These are phyloP conservation scores for Trichosporon ovoides DNA, from an alignment of 1,284 basidiomycete genomes.

Conservation along the genomic window DNA sequence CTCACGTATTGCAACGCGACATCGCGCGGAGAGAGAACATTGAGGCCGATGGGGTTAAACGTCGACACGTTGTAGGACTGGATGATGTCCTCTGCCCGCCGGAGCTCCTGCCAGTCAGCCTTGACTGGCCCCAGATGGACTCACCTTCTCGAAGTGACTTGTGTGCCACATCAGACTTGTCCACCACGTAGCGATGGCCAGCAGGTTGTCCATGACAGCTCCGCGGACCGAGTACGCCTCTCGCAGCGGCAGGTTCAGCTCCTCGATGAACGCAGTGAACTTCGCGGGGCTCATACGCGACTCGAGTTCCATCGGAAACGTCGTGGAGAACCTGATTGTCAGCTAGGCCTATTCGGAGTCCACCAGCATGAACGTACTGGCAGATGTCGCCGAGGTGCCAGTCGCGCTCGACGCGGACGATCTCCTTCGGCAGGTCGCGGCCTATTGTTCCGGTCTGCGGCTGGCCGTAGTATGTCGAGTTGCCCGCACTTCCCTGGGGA, in stretches of 20 bases:
- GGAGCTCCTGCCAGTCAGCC: slow-evolving; percentile 42
- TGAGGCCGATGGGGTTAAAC: slow-evolving; percentile 51
- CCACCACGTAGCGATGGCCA: slow-evolving; percentile 50
- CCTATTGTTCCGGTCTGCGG: slow-evolving; percentile 37
- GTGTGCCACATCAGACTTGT: slow-evolving; percentile 45
- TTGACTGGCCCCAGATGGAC: too few relatives aligned
- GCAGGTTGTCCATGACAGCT: slow-evolving; percentile 48
- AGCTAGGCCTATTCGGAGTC: background rate
- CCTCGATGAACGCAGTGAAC: slow-evolving; percentile 44
- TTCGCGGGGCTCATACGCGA: slow-evolving; percentile 41
- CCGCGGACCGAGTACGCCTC: slow-evolving; percentile 47
- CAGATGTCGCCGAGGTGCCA: slow-evolving; percentile 48
- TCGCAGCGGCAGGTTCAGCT: slow-evolving; percentile 46
- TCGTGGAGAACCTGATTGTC: slow-evolving; percentile 44
- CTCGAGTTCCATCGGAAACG: slow-evolving; percentile 50
- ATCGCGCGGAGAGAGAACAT: slow-evolving; percentile 49
- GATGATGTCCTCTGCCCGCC: slow-evolving; percentile 40
- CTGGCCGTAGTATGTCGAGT: slow-evolving; percentile 31
- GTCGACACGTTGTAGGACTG: slow-evolving; percentile 42
- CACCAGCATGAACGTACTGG: slow-evolving; percentile 34
- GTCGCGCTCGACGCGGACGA: slow-evolving; percentile 50
- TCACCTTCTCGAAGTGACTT: slow-evolving; percentile 50
- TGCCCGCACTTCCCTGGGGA: slow-evolving; percentile 24
- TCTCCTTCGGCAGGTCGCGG: slow-evolving; percentile 45
- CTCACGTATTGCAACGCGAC: slow-evolving; percentile 53